Evolutionary conservation across 2,329 filamentous ascomycete genomes (phyloP), one percentile per base, ranked within the genome.

Genomic region (Chaetomiaceae sp.): DNA sequence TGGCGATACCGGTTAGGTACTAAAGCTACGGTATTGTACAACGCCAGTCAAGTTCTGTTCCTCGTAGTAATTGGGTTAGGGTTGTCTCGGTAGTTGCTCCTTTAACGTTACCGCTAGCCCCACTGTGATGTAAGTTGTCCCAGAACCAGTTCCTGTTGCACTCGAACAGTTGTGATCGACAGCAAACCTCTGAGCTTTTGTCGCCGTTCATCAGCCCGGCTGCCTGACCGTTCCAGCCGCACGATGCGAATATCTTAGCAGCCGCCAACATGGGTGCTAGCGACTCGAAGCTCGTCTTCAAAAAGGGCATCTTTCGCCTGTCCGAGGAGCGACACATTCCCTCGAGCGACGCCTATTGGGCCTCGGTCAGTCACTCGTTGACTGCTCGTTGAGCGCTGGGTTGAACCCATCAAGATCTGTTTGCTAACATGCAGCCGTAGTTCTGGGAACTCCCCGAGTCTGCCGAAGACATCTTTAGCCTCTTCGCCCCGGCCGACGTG

Each of bases 381-480:
- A n/a, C 17, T n/a, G 29, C 17, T n/a, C n/a, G n/a, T n/a, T n/a
- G n/a, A n/a, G n/a, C n/a, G n/a, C n/a, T n/a, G n/a, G n/a, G n/a
- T n/a, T n/a, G n/a, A n/a, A n/a, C n/a, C n/a, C n/a, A n/a, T 3
- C 9, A 31, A 4, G 27, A 12, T 31, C 20, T 47, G 34, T 2
- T 22, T 17, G 8, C 39, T 54, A 39, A 53, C 47, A 31, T 12
- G 8, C 4, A 8, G 14, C 6, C 38, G 8, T 11, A 96, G 88
- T 97, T 97, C 75, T 97, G 92, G 91, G 89, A 96, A 71, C 84
- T 99, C 39, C 94, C 94, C 58, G 94, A 97, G 71, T 91, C 91
- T 14, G 84, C 89, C 48, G 94, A 97, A 68, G 94, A 99, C 76
- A 85, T 99, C 66, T 97, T 97, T 76, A 95, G 90, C 68, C 82